Percentiles rank a stretch among this genome's conserved stretches.
Conservation (phyloP, 2,329 filamentous ascomycete genomes). For the Penicillium psychrosexuale region DNA sequence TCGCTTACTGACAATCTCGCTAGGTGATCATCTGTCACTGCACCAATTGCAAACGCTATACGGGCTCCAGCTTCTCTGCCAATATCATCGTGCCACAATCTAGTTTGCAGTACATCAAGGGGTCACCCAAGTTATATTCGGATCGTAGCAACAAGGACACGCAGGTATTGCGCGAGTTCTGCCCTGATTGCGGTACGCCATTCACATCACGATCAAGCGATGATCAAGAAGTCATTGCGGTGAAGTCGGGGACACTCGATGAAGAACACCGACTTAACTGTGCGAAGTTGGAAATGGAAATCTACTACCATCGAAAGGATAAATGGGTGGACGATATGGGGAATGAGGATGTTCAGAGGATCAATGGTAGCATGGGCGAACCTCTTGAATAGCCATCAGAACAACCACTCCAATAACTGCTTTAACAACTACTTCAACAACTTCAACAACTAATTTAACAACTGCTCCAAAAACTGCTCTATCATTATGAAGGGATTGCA, state of each 20-base stretch:
- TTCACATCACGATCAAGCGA: background rate
- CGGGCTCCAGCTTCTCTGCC: background rate
- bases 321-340: background rate
- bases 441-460: no score
- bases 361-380: background rate
- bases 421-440: no score
- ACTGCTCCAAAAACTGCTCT: no score
- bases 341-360: background rate
- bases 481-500: no score
- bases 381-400: no score
- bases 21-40: background rate
- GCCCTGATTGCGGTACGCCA: background rate
- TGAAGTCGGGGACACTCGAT: background rate
- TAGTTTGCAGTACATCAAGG: background rate
- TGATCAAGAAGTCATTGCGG: background rate
- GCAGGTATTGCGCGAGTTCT: background rate
- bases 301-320: background rate
- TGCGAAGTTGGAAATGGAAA: background rate
- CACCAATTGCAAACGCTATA: background rate
- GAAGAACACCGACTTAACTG: background rate
- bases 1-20: background rate
- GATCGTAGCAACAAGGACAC: background rate
- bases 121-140: background rate
- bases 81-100: background rate
- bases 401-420: no score